Evolutionary conservation across 441 rosid species (phyloP).

Genomic region (Melastoma candidum): DNA sequence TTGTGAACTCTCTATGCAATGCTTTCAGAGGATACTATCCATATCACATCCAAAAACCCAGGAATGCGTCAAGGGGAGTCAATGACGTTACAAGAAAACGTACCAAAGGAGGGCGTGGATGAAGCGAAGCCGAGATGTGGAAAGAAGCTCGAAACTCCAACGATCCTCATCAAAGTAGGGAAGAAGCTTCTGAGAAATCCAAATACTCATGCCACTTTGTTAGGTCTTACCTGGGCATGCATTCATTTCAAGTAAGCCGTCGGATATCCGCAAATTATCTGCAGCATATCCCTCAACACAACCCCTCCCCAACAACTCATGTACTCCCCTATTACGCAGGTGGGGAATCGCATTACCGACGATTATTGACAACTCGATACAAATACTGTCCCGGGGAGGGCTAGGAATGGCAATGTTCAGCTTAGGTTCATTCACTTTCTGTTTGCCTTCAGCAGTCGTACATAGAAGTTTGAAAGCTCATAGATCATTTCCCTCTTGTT

Average conservation of each 20-base stretch:
- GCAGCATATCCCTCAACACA: neutral
- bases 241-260: slow-evolving; percentile 55
- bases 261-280: neutral
- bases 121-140: slow-evolving; percentile 32
- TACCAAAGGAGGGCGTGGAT: slow-evolving; percentile 32
- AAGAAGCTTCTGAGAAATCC: slow-evolving; percentile 69
- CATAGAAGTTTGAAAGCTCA: neutral
- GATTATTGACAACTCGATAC: slow-evolving; percentile 56
- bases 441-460: neutral
- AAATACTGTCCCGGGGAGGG: slow-evolving; percentile 68
- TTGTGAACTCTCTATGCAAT: too few species aligned
- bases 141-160: slow-evolving; percentile 30
- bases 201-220: slow-evolving; percentile 68
- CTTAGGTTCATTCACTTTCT: slow-evolving; percentile 41
- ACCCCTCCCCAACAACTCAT: neutral
- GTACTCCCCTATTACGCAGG: slow-evolving; percentile 25
- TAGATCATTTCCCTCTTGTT: neutral
- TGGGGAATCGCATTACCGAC: slow-evolving; percentile 60
- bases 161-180: slow-evolving; percentile 50
- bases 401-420: slow-evolving; percentile 99
- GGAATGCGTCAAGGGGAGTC: slow-evolving; percentile 19
- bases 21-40: too few species aligned
- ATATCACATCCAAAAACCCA: too few species aligned
- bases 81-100: slow-evolving; percentile 33
- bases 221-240: slow-evolving; percentile 71